Conservation (phyloP, 2,329 filamentous ascomycete species). For the Phaeoacremonium minimum region DNA sequence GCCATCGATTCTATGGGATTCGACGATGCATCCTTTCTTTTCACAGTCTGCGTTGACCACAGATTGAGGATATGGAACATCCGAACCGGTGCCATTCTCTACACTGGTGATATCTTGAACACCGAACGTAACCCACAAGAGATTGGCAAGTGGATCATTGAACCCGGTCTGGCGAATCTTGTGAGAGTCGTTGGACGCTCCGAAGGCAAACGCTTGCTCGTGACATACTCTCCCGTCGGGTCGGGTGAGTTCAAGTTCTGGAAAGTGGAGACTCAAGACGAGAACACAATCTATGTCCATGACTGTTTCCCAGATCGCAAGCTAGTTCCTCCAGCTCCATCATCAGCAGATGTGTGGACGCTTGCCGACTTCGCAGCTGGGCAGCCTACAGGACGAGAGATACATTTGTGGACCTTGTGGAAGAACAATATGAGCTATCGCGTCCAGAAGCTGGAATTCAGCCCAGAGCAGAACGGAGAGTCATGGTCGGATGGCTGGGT, state of each 20-base stretch:
- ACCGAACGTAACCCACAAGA: slow-evolving; percentile 63
- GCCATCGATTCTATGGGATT: slow-evolving; percentile 48
- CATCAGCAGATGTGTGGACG: slow-evolving; percentile 73
- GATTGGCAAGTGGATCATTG: slow-evolving; percentile 68
- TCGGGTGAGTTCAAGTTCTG: slow-evolving; percentile 94
- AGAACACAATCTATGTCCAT: slow-evolving; percentile 59
- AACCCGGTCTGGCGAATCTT: slow-evolving; percentile 72
- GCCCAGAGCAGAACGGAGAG: slow-evolving; percentile 56
- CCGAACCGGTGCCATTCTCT: slow-evolving; percentile 71
- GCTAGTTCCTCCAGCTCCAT: slow-evolving; percentile 65
- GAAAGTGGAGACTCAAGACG: slow-evolving; percentile 63
- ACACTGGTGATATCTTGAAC: slow-evolving; percentile 73
- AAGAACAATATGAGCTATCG: slow-evolving; percentile 79
- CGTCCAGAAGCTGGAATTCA: slow-evolving; percentile 69
- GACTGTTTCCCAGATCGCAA: slow-evolving; percentile 64
- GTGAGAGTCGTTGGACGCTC: slow-evolving; percentile 64
- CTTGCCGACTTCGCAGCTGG: slow-evolving; percentile 71
- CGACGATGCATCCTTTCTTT: slow-evolving; percentile 49
- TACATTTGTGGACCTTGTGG: slow-evolving; percentile 74
- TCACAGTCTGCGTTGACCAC: slow-evolving; percentile 87
- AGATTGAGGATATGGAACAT: slow-evolving; percentile 87
- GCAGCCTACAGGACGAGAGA: slow-evolving; percentile 45
- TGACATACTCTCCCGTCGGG: slow-evolving; percentile 85
- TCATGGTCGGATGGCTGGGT: slow-evolving; percentile 70
- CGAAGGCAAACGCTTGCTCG: slow-evolving; percentile 53